Base-by-base conservation (phyloP, 352 stramenopile genomes). In the Pythium plurisporium region DNA sequence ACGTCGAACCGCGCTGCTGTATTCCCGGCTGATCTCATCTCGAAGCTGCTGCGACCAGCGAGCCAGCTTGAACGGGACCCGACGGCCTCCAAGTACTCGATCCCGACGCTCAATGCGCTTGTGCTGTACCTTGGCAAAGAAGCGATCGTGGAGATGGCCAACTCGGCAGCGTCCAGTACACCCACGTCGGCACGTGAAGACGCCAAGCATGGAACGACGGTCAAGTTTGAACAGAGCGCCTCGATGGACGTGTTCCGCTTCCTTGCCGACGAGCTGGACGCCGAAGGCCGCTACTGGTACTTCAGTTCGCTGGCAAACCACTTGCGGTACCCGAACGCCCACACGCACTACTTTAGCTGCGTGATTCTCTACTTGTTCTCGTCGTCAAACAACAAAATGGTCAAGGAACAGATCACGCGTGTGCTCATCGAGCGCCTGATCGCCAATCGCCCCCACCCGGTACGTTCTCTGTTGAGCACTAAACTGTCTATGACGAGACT, bases 291-390 rank as follows among this genome's bases (percentile, higher is more conserved):
- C 44, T 99, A 99, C 77, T 97, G 94, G 73, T 97, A 97, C 75
- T 94, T 99, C 45, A 99, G 98, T 69, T 97, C 95, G 27, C 91
- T 99, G 61, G 96, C 92, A 17, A 99, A 99, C 73, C 96, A 99
- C 72, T 82, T 99, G 51, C 89, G 97, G 22, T 99, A 98, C 74
- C 97, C 97, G 31, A 99, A 98, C 69, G 98, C 88, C 70, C 96
- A 99, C 80, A 99, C 97, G 44, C 96, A 99, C 77, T 99, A 99
- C 76, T 99, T 99, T 64, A 98, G 91, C 56, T 99, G 94, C 73
- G 94, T 99, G 2, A 96, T 99, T 71, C 82, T 99, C 10, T 99
- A 98, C 67, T 74, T 99, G 19, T 99, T 99, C 67, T 98, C 92
- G 55, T 97, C 99, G 64, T 96, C 94, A 29, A 96, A 77, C 57